phyloP scores from a whole-genome alignment of 257 asterid genomes.

The Anisodus acutangulus region DNA sequence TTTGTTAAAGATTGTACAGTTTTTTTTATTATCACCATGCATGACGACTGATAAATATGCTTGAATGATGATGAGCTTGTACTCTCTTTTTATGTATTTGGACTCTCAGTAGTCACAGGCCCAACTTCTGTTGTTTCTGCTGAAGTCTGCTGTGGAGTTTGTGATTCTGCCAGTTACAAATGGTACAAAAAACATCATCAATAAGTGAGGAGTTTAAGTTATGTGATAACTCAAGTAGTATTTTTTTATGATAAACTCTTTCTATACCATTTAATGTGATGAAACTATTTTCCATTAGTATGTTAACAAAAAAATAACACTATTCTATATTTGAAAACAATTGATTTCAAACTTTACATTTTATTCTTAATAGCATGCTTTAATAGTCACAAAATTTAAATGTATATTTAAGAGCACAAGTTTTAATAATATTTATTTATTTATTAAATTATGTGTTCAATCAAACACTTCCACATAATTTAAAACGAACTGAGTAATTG shows the following conservation, averaged over 20 bases:
- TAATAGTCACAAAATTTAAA: no score
- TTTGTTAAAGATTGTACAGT: slow-evolving; percentile 38
- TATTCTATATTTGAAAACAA: no score
- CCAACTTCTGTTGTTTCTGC: slow-evolving; percentile 62
- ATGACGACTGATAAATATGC: slow-evolving; percentile 6
- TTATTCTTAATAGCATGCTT: no score
- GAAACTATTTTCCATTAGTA: no score
- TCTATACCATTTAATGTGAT: no score
- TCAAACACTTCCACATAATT: background rate
- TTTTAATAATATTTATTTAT: background rate
- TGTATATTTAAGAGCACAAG: no score
- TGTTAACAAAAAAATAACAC: background rate
- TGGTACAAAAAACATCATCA: slow-evolving; percentile 23
- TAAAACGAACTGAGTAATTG: no score
- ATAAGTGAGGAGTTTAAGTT: no score
- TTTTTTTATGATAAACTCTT: no score
- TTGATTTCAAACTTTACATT: no score
- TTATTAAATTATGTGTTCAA: background rate
- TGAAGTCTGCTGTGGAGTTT: slow-evolving; percentile 59
- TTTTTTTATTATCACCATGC: slow-evolving; percentile 15
- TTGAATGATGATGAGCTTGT: background rate
- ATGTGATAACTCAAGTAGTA: no score
- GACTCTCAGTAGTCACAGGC: slow-evolving; percentile 59
- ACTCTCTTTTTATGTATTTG: slow-evolving; percentile 50
- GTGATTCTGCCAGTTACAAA: slow-evolving; percentile 52